Conservation (phyloP, 257 asterid genomes). For the Mitragyna speciosa region DNA sequence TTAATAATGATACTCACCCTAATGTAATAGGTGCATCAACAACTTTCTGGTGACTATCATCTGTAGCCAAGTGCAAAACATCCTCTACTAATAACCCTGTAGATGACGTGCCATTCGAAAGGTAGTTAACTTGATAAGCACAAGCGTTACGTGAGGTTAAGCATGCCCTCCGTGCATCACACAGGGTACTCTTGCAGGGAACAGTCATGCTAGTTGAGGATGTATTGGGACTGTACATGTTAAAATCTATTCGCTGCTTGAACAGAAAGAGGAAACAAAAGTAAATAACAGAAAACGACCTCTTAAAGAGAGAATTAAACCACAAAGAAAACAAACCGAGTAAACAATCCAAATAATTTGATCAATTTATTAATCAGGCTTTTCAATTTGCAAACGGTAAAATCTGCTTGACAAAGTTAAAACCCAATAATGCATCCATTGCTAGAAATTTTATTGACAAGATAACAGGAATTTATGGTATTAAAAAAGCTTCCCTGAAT, state of each 20-base stretch:
- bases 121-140: constrained; percentile 73
- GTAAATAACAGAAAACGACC: background rate
- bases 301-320: background rate
- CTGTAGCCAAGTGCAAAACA: constrained; percentile 63
- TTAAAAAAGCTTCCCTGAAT: background rate
- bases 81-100: constrained; percentile 88
- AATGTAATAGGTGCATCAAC: constrained; percentile 73
- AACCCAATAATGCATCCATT: background rate
- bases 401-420: too few relatives aligned
- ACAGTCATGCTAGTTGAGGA: constrained; percentile 63
- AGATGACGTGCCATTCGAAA: constrained; percentile 75
- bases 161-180: constrained; percentile 65
- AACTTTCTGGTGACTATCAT: constrained; percentile 35
- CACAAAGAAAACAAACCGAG: background rate
- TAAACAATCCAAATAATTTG: background rate
- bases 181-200: constrained; percentile 72
- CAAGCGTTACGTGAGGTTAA: constrained; percentile 55
- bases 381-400: background rate
- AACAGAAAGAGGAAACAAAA: constrained; percentile 11
- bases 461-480: too few relatives aligned
- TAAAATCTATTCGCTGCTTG: constrained; percentile 64
- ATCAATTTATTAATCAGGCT: background rate
- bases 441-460: too few relatives aligned
- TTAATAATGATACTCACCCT: constrained; percentile 52
- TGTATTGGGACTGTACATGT: constrained; percentile 66